Evolutionary conservation across 768 basidiomycete genomes (phyloP).

Genomic region (Pleurotus ostreatus): DNA sequence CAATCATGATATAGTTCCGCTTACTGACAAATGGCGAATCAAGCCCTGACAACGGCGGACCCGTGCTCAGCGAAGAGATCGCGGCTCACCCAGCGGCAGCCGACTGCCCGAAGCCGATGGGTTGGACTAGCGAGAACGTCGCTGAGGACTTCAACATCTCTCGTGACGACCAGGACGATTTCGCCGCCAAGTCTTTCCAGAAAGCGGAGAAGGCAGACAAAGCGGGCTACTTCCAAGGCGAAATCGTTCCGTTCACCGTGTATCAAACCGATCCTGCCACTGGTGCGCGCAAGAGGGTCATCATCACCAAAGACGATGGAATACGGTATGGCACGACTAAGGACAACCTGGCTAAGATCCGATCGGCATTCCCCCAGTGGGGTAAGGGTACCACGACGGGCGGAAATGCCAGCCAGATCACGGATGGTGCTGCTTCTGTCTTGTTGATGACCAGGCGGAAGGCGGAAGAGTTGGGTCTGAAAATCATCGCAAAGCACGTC

Average conservation of each 20-base stretch:
- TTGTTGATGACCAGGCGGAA: constrained; percentile 77
- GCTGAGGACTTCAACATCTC: constrained; percentile 69
- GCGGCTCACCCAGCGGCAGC: constrained; percentile 48
- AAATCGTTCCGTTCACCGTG: constrained; percentile 77
- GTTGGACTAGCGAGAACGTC: constrained; percentile 88
- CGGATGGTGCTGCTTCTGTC: constrained; percentile 80
- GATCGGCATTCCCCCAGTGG: constrained; percentile 82
- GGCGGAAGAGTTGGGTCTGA: constrained; percentile 71
- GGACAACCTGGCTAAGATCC: constrained; percentile 58
- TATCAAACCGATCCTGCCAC: constrained; percentile 54
- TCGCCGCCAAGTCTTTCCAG: constrained; percentile 72
- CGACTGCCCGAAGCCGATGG: constrained; percentile 74
- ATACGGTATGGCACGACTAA: constrained; percentile 73
- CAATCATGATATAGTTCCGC: background rate
- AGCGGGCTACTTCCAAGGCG: constrained; percentile 56
- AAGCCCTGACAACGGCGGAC: constrained; percentile 65
- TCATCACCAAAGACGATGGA: constrained; percentile 70
- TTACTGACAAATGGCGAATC: constrained; percentile 10
- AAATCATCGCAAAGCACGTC: constrained; percentile 74
- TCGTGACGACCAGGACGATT: constrained; percentile 72
- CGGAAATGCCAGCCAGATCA: constrained; percentile 83
- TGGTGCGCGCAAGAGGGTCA: constrained; percentile 47
- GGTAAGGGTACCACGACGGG: constrained; percentile 70
- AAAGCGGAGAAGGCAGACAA: constrained; percentile 74
- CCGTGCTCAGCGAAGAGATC: constrained; percentile 58